Base-by-base conservation (phyloP, 2,329 filamentous ascomycete genomes). In the Chaetomiaceae sp. region DNA sequence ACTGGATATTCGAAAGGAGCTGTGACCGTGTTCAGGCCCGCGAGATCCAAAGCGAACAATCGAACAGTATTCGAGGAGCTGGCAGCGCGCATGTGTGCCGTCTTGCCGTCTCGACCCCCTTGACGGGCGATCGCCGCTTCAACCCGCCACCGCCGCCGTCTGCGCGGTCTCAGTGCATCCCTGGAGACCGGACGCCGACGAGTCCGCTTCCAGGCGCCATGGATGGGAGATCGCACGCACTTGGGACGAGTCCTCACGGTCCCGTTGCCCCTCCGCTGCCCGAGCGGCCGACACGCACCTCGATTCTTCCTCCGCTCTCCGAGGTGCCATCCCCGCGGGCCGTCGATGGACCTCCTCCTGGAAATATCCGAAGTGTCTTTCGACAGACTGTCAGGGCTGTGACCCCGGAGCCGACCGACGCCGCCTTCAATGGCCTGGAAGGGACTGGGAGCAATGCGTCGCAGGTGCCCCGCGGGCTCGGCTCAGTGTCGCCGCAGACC, bases 371-470 rank as follows among this genome's bases (percentile, higher is more conserved):
- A 34, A 38, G 55, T 41, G 53, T 56, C 51, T 63, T 64, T 48
- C 65, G 62, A 41, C 56, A 66, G 47, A 79, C 77, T 40, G 79
- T 85, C 61, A 81, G 85, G 56, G 72, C 83, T 50, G 82, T 87
- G 57, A 87, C 84, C 55, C 83, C 85, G 58, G 85, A 89, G 38
- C 69, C 68, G 37, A 56, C 64, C 54, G 74, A 76, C 52, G 59
- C 61, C 62, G 58, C 59, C 62, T 58, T 55, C 42, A 55, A 59
- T 39, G 52, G 55, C 38, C 41, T 48, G n/a, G 61, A 62, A 56
- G 63, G 57, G 53, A 44, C 30, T 33, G 48, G 43, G 19, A 48
- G 39, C 35, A 52, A 41, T 25, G 45, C 47, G 35, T 23, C 58
- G 37, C 60, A 59, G 31, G 51, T 60, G 38, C 55, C 65, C 56